Percentiles rank a stretch among this genome's conserved stretches.
These are phyloP conservation scores for Sphagnum contortum DNA, from an alignment of 225 moss, liverwort and hornwort genomes.

Conservation along the genomic window DNA sequence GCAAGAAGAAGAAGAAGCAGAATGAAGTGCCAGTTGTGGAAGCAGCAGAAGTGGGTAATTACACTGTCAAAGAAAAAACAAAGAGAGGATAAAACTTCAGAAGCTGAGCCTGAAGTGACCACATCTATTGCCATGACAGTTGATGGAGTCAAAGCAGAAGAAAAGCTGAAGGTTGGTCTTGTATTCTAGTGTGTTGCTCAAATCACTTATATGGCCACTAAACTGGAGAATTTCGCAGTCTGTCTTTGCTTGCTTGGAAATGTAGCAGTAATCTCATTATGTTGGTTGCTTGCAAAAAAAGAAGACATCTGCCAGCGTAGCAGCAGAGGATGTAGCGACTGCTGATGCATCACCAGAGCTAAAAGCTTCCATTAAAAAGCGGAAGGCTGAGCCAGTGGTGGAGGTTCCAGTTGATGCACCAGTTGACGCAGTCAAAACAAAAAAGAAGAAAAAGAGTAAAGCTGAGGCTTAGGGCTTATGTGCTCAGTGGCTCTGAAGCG, in stretches of 20 bases:
- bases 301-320: slow-evolving; percentile 23
- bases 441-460: slow-evolving; percentile 29
- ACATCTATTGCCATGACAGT: too few species aligned
- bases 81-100: slow-evolving; percentile 1
- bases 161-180: too few species aligned
- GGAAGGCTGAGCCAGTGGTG: slow-evolving; percentile 31
- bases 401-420: slow-evolving; percentile 27
- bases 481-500: too few species aligned
- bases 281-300: slow-evolving; percentile 13
- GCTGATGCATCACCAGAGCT: slow-evolving; percentile 20
- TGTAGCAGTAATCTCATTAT: too few species aligned
- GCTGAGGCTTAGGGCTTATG: not conserved
- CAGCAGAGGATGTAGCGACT: slow-evolving; percentile 9
- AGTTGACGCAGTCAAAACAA: slow-evolving; percentile 13
- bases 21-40: too few species aligned
- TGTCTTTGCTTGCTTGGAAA: too few species aligned
- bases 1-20: slow-evolving; percentile 8
- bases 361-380: slow-evolving; percentile 38
- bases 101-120: not conserved
- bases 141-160: too few species aligned
- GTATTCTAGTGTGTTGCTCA: too few species aligned
- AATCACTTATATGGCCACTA: too few species aligned
- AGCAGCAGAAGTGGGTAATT: too few species aligned
- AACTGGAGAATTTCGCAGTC: too few species aligned
- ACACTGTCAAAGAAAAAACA: not conserved